phyloP scores from a whole-genome alignment of 441 rosid genomes.

The Gossypium schwendimanii region DNA sequence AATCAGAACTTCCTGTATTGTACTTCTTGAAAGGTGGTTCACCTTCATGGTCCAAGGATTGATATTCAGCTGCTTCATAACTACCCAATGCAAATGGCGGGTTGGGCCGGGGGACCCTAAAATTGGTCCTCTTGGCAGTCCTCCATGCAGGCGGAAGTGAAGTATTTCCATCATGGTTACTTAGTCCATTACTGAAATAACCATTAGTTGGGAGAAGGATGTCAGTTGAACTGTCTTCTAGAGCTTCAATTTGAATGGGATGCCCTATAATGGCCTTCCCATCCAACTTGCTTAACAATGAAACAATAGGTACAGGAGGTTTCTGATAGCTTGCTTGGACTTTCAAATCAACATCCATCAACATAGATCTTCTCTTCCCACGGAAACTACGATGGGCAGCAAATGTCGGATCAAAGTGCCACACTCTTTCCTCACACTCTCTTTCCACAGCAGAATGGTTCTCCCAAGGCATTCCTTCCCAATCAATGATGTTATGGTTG shows the following conservation, averaged over 20 bases:
- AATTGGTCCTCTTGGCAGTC: conserved; percentile 80
- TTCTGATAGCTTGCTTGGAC: conserved; percentile 77
- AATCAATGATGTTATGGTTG: conserved; percentile 32
- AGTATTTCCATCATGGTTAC: conserved; percentile 39
- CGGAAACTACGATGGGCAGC: conserved; percentile 34
- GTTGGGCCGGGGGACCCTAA: conserved; percentile 67
- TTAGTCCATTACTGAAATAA: conserved; percentile 34
- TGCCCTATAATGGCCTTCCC: conserved; percentile 91
- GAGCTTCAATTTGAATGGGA: conserved; percentile 62
- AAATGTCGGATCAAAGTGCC: conserved; percentile 35
- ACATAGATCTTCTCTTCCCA: conserved; percentile 40
- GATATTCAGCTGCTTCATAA: conserved; percentile 33
- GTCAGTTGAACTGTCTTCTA: conserved; percentile 69
- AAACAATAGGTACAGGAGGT: conserved; percentile 74
- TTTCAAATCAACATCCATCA: conserved; percentile 78
- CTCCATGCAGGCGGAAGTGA: conserved; percentile 71
- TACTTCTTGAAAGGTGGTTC: conserved; percentile 33
- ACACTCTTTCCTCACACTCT: conserved; percentile 34
- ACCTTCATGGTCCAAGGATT: conserved; percentile 41
- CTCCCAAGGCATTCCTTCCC: conserved; percentile 55
- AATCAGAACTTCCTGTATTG: conserved; percentile 28
- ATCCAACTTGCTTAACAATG: conserved; percentile 69
- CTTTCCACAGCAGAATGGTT: conserved; percentile 31
- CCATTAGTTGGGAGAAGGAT: conserved; percentile 35
- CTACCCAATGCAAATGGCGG: conserved; percentile 37